Conservation (phyloP, 2,329 filamentous ascomycete species). For the Aspergillus puulaauensis region DNA sequence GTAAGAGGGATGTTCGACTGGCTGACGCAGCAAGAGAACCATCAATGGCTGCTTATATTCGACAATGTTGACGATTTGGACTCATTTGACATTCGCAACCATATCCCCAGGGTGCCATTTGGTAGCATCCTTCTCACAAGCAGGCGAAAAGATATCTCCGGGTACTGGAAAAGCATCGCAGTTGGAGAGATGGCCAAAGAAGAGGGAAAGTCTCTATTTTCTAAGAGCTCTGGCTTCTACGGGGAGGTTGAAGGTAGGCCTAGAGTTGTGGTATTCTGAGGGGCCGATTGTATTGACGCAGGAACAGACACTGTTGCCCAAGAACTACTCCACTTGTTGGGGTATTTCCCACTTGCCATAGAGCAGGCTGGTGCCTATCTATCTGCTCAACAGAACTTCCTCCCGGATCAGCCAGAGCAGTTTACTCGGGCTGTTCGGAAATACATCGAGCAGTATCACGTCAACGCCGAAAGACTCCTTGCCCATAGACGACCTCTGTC, state of each 20-base stretch:
- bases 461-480: neutral
- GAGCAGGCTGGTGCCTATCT: neutral
- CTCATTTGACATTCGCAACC: neutral
- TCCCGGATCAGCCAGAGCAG: neutral
- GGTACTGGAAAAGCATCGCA: neutral
- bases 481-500: neutral
- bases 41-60: neutral
- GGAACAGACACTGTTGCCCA: neutral
- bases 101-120: neutral
- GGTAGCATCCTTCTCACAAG: neutral
- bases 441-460: neutral
- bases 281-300: neutral
- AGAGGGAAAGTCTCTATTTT: neutral
- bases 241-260: neutral
- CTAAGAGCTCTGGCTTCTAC: neutral
- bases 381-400: neutral
- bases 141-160: neutral
- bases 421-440: neutral
- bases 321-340: neutral
- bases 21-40: neutral
- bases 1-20: neutral
- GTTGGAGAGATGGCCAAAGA: neutral
- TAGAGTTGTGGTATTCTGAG: neutral
- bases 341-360: neutral
- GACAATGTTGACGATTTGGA: neutral